Evolutionary conservation across 805 yeast genomes (phyloP), one percentile per base, ranked within the genome.

Genomic region (Ogataea polymorpha): DNA sequence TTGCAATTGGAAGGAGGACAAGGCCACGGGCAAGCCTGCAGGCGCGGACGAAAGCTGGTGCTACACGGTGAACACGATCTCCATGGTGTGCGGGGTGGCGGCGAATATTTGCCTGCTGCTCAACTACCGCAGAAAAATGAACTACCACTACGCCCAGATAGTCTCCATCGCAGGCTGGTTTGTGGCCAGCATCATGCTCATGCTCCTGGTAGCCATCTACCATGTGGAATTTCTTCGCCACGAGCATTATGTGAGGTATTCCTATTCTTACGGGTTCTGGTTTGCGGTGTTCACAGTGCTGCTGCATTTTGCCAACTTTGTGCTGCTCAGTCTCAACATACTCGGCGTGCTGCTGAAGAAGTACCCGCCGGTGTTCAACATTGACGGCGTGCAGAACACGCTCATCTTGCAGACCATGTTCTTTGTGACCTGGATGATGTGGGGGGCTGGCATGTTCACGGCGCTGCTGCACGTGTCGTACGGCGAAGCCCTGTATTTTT

Each of bases 191-290:
- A 36, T 67, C 2, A 47, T 84, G 10, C 65, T 88, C 25, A 41
- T 82, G 37, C 67, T 67, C 0, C 79, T 74, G 2, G 58, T 82
- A 1, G 49, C 73, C 6, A 54, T 70, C 3, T 55, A 54, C 31
- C 56, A 54, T 27, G 37, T 50, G 25, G 41, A 49, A 34, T 59
- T 56, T 42, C 45, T 50, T 29, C 34, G 38, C 12, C 35, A 49
- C 15, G 41, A 54, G 36, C 33, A 42, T 10, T 48, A 57, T 32
- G 41, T 42, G 9, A 18, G 28, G 6, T 56, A 50, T 39, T 16
- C 28, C 5, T 62, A 68, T 11, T 66, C 86, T 0, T 82, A 77
- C 48, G 96, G 95, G 2, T 88, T 75, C 57, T 88, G 90, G 89
- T 82, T 72, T 59, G 95, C 88, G 0, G 75, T 77, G 0, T 63